Evolutionary conservation across 2,329 filamentous ascomycete species (phyloP).

Genomic region (Exophiala xenobiotica): DNA sequence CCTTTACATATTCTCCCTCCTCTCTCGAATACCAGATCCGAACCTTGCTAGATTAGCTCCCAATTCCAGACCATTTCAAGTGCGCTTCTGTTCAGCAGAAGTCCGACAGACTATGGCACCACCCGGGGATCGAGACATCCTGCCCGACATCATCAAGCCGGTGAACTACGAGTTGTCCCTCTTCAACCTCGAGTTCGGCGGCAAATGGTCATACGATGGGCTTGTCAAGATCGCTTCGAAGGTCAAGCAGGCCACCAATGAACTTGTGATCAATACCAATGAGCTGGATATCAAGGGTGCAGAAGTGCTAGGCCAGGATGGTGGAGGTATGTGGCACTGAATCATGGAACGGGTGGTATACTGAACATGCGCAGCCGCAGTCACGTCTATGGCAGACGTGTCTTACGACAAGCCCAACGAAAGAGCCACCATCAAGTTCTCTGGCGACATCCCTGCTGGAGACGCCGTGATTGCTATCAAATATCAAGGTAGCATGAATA

Average conservation of each 20-base stretch:
- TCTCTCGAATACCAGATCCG: not conserved
- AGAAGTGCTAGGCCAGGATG: constrained; percentile 60
- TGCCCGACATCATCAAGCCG: constrained; percentile 66
- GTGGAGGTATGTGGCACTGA: constrained; percentile 42
- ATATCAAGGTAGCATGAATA: constrained; percentile 82
- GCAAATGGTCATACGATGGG: constrained; percentile 79
- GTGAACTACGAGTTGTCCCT: constrained; percentile 82
- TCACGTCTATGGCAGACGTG: constrained; percentile 50
- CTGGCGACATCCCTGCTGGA: constrained; percentile 66
- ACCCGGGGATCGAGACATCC: constrained; percentile 44
- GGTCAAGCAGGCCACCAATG: constrained; percentile 68
- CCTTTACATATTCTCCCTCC: constrained; percentile 14
- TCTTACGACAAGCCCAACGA: constrained; percentile 81
- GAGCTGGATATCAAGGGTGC: constrained; percentile 74
- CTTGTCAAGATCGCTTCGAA: constrained; percentile 76
- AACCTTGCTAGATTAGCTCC: not conserved
- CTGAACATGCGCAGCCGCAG: not conserved
- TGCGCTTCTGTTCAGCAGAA: constrained; percentile 43
- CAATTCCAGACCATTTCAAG: constrained; percentile 6
- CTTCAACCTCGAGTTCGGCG: constrained; percentile 70
- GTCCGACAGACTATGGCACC: constrained; percentile 42
- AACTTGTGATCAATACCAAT: constrained; percentile 81
- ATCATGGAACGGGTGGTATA: not conserved
- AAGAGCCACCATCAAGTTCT: constrained; percentile 75
- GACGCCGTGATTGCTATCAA: constrained; percentile 67